phyloP scores from a whole-genome alignment of 371 early-diverging fungal species.

The Mortierella sp. region DNA sequence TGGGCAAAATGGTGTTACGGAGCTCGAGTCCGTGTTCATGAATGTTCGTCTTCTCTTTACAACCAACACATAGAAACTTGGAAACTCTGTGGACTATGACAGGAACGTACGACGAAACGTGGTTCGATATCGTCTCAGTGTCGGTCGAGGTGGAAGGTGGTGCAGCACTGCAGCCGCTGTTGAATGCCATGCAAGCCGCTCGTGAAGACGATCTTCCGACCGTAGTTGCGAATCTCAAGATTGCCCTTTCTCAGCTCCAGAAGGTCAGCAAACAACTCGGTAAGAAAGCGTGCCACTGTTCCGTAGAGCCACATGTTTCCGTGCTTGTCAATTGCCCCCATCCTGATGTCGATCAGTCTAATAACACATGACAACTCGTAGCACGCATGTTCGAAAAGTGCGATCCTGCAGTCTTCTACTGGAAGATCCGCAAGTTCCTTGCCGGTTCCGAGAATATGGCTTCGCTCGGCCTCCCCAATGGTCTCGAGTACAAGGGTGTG shows the following conservation, averaged over 20 bases:
- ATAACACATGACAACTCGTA: slow-evolving; percentile 20
- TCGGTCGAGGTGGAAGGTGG: slow-evolving; percentile 88
- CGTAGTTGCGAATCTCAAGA: slow-evolving; percentile 60
- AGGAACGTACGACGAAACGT: slow-evolving; percentile 88
- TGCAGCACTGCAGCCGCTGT: slow-evolving; percentile 70
- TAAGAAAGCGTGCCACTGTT: slow-evolving; percentile 54
- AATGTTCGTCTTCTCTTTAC: no score
- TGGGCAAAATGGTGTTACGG: no score
- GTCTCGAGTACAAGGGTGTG: slow-evolving; percentile 87
- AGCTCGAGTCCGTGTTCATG: no score
- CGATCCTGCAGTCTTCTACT: slow-evolving; percentile 92
- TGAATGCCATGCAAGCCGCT: slow-evolving; percentile 63
- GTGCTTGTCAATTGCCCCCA: no score
- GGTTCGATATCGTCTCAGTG: slow-evolving; percentile 90
- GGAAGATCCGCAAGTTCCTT: slow-evolving; percentile 87
- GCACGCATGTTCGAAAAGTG: slow-evolving; percentile 89
- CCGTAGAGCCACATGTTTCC: no score
- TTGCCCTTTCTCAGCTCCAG: slow-evolving; percentile 19
- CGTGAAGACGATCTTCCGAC: slow-evolving; percentile 57
- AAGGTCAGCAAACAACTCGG: slow-evolving; percentile 59
- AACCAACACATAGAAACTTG: slow-evolving; percentile 69
- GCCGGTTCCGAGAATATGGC: slow-evolving; percentile 90
- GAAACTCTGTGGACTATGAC: slow-evolving; percentile 82
- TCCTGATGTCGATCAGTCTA: no score
- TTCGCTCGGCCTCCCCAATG: slow-evolving; percentile 80